Conservation (phyloP, 2,329 filamentous ascomycete genomes). For the Sphaerulina populicola region DNA sequence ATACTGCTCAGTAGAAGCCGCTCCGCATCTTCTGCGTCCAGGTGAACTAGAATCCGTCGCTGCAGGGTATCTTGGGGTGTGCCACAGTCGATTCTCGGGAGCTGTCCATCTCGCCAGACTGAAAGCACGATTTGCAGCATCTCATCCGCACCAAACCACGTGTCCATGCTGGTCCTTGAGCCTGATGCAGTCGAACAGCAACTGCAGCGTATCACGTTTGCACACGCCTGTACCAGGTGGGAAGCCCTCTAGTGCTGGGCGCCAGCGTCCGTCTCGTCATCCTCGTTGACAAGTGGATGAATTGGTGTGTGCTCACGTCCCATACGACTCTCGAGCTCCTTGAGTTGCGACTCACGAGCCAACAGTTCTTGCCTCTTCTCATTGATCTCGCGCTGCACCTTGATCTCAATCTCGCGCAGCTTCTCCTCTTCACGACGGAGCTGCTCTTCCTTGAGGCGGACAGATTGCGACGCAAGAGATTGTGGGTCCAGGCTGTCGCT, state of each 20-base stretch:
- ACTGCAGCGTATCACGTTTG: constrained; percentile 1
- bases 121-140: neutral
- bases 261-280: constrained; percentile 22
- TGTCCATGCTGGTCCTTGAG: neutral
- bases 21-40: neutral
- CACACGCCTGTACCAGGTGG: neutral
- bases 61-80: constrained; percentile 3
- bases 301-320: constrained; percentile 48
- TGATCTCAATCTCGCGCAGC: constrained; percentile 97
- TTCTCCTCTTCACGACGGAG: constrained; percentile 99
- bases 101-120: neutral
- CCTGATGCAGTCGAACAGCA: neutral
- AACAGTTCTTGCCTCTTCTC: constrained; percentile 98
- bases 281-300: constrained; percentile 17
- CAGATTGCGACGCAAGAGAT: constrained; percentile 90
- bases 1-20: constrained; percentile 2
- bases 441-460: constrained; percentile 98
- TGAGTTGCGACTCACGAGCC: constrained; percentile 94
- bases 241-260: constrained; percentile 18
- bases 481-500: constrained; percentile 82
- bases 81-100: constrained; percentile 2
- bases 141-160: neutral
- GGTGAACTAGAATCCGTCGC: constrained; percentile 5
- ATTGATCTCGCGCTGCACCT: constrained; percentile 99
- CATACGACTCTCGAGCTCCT: constrained; percentile 98